Base-by-base conservation (phyloP, 768 basidiomycete species). In the Amanita fuliginea region DNA sequence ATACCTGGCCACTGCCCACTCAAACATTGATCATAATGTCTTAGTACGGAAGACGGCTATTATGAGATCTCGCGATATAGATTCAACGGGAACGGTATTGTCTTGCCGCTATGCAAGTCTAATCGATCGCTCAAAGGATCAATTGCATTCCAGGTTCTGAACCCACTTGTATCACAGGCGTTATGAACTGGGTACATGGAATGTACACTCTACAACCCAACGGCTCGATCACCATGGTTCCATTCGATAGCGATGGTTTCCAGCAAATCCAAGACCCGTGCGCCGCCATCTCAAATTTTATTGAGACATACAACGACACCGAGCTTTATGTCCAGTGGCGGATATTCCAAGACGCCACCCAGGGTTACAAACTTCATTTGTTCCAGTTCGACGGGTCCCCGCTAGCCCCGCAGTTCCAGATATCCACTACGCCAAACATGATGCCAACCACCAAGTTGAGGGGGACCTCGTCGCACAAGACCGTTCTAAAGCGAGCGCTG, bases 241-340 rank as follows among this genome's bases (percentile, higher is more conserved):
- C 93, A 1, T 76, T 91, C 54, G 77, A 73, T 19, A 6, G 9
- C 14, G 95, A 99, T 62, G 95, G 95, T 13, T 88, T 80, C 66
- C 91, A 96, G 63, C 94, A 95, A 71, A 76, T 97, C 35, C 92
- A 99, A 70, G 86, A 94, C 56, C 85, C 92, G 0, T 99, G 95
- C 60, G 86, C 85, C 1, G 87, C 92, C 8, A 71, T 76, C 8
- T 91, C 93, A 24, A 90, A 92, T 62, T 84, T 94, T 61, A 78
- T 97, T 58, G 81, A 93, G 59, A 62, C 69, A 41, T 97, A 92
- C 76, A 86, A 89, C 67, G 61, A 75, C 54, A 84, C 81, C 10
- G 87, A 90, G 60, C 62, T 78, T 44, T 83, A 79, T 63, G 26
- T 54, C 33, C 51, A 54, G 6, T 96, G 88, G 88, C 72, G 70